Percentiles rank a stretch among this genome's conserved stretches.
Evolutionary conservation across 192 early-diverging fungal genomes (phyloP).

Genomic region (Gorgonomyces haynaldii): DNA sequence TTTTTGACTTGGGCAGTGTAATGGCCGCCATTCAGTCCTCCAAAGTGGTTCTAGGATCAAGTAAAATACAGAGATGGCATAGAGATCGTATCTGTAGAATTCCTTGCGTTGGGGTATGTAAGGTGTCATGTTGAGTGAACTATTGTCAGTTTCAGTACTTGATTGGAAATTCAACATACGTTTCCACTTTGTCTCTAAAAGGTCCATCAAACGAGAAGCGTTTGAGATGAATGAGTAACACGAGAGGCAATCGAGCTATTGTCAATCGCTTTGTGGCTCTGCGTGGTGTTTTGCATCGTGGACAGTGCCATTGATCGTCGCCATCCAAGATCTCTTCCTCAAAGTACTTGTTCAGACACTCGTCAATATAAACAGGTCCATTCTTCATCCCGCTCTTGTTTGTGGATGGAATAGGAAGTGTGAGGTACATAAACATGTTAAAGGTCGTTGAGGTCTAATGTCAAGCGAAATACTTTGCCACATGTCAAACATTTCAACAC

Average conservation of each 20-base stretch:
- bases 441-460: conserved; percentile 70
- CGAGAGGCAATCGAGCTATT: conserved; percentile 69
- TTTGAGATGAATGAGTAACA: conserved; percentile 90
- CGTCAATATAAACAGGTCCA: conserved; percentile 53
- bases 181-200: conserved; percentile 86
- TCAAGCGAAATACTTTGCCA: conserved; percentile 28
- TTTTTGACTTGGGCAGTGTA: conserved; percentile 74
- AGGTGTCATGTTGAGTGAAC: conserved; percentile 22
- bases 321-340: conserved; percentile 79
- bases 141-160: conserved; percentile 29
- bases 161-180: conserved; percentile 73
- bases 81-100: conserved; percentile 57
- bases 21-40: conserved; percentile 72
- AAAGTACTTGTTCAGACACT: conserved; percentile 79
- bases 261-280: conserved; percentile 65
- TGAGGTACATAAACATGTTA: conserved; percentile 81
- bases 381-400: conserved; percentile 18
- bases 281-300: conserved; percentile 62
- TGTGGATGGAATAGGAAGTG: conserved; percentile 69
- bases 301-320: conserved; percentile 85
- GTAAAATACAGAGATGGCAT: conserved; percentile 48
- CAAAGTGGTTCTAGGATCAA: conserved; percentile 60
- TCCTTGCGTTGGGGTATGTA: conserved; percentile 38
- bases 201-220: conserved; percentile 87
- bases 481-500: conserved; percentile 60